Base-by-base conservation (phyloP, 2,329 filamentous ascomycete species). In the Colletotrichum destructivum region DNA sequence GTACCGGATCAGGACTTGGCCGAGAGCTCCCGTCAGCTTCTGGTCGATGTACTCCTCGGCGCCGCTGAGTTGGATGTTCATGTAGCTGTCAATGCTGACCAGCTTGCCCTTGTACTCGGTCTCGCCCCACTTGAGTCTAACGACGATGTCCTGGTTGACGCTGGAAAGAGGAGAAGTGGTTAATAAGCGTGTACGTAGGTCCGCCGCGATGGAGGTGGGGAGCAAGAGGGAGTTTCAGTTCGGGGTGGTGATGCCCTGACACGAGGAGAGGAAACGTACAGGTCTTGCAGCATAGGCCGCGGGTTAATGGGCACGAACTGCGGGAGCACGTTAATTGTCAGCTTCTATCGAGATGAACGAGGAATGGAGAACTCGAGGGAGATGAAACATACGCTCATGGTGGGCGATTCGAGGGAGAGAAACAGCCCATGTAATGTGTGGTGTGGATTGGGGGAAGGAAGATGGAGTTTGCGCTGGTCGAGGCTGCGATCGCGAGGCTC, bases 81-180 rank as follows among this genome's bases (percentile, higher is more conserved):
- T 98, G 87, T 99, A 99, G 80, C 93, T 95, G 86, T 99, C 96
- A 80, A 97, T 94, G 78, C 93, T 96, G 80, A 98, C 93, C 74
- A 99, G 90, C 75, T 90, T 90, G 81, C 96, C 96, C 83, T 96
- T 97, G 89, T 99, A 99, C 83, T 99, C 96, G 72, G 94, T 96
- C 84, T 98, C 92, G 77, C 94, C 95, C 96, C 96, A 99, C 89
- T 99, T 99, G 75, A 99, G 89, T 78, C 95, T 94, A 75, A 99
- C 93, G 74, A 95, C 88, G 79, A 99, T 92, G 79, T 96, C 90
- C 82, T 97, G 93, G 86, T 97, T 93, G 84, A 99, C 93, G 75
- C 93, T 95, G 75, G 5, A 21, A 26, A 44, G 26, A 21, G 31
- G 16, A 54, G 57, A 55, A 15, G 26, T 65, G 46, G 31, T 62